Base-by-base conservation (phyloP, 2,329 filamentous ascomycete genomes). In the Aspergillus jensenii region DNA sequence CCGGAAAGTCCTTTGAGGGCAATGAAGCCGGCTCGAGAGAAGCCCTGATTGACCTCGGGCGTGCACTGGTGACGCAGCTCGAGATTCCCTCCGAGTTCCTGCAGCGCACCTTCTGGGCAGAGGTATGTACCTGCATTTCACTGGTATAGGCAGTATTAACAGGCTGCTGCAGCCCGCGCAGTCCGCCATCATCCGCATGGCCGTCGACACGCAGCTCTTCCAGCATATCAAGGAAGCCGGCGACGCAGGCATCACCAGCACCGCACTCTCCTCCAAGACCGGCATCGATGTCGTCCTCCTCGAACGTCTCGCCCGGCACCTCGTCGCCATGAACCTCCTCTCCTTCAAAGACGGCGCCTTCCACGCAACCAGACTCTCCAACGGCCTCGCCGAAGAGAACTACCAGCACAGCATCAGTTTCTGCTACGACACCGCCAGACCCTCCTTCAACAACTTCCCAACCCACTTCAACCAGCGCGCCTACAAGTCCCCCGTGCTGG, bases 261-360 rank as follows among this genome's bases (percentile, higher is more conserved):
- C 59, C 3, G 65, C 64, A 3, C 58, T 78, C 12, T 67, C 74
- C 0, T 43, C 62, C 6, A 74, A 72, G 52, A 67, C 68, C 4
- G 65, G 66, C 2, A 66, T 74, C 3, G 63, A 75, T 50, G 41
- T 59, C 5, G 25, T 60, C 14, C 58, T 76, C 11, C 63, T 67
- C 6, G 50, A 68, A 63, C 71, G 75, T 14, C 68, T 72, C 6
- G 62, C 71, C n/a, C 72, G 71, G 51, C 75, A 78, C 47, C 68
- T 78, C 1, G 69, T 72, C 5, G 72, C 75, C 2, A 78, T 75
- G 71, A 69, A 77, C 46, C 46, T 76, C 3, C 56, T 77, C 27
- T 62, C 62, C 9, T 65, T 55, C 59, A 45, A 54, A 17, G 9
- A 64, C 9, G 63, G 66, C 9, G 67, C 49, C 1, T 75, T 75